phyloP scores from a whole-genome alignment of 1,284 basidiomycete species.

The Neolentinus lepideus region DNA sequence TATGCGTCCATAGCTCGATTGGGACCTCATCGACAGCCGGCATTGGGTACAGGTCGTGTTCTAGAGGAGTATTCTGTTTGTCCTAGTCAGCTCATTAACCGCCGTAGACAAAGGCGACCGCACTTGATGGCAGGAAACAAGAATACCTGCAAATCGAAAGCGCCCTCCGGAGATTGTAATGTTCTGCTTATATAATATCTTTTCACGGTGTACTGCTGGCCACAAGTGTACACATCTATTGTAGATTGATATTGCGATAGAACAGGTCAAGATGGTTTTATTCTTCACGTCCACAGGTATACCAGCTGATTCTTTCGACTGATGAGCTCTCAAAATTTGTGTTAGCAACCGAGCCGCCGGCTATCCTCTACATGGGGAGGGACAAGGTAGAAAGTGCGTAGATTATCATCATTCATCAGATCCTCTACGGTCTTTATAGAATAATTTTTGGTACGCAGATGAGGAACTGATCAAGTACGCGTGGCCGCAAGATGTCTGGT shows the following conservation, averaged over 20 bases:
- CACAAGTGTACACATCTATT: too few species aligned
- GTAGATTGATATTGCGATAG: background rate
- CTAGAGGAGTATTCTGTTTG: background rate
- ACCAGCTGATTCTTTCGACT: background rate
- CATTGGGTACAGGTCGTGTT: background rate
- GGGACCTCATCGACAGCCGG: background rate
- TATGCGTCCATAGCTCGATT: background rate
- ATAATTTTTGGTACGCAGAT: slow-evolving; percentile 40
- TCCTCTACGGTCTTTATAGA: background rate
- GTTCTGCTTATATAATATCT: too few species aligned
- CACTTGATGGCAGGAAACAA: background rate
- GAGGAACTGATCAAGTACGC: slow-evolving; percentile 94
- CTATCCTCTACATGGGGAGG: slow-evolving; percentile 86
- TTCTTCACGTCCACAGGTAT: slow-evolving; percentile 63
- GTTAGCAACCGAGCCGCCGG: slow-evolving; percentile 55
- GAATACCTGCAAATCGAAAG: background rate
- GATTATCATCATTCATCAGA: slow-evolving; percentile 5
- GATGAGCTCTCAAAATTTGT: background rate
- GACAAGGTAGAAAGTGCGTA: slow-evolving; percentile 93
- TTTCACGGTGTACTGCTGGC: too few species aligned
- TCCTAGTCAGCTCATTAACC: too few species aligned
- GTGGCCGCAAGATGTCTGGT: slow-evolving; percentile 77
- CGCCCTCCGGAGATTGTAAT: too few species aligned
- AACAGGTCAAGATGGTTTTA: slow-evolving; percentile 43
- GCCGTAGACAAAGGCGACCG: background rate